A percentile compares a stretch with the other conserved stretches of the same genome.
These are phyloP conservation scores for Xylaria sp. DNA, from an alignment of 2,329 filamentous ascomycete genomes.

Conservation along the genomic window DNA sequence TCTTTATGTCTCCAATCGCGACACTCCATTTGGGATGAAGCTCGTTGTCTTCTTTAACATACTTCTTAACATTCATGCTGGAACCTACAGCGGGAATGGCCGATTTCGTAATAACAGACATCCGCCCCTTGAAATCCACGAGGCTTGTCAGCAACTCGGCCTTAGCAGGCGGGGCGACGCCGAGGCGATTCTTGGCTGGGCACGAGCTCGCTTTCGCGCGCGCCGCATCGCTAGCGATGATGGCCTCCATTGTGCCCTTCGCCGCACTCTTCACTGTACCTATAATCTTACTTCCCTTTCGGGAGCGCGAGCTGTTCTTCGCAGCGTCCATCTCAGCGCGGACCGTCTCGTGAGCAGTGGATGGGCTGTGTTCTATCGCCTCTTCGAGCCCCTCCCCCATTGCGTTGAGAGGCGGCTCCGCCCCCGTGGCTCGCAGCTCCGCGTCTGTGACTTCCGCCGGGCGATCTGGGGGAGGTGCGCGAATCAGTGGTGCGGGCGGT, in stretches of 20 bases:
- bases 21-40: slow-evolving; percentile 71
- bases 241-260: slow-evolving; percentile 74
- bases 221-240: slow-evolving; percentile 72
- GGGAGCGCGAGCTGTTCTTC: slow-evolving; percentile 48
- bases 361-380: slow-evolving; percentile 58
- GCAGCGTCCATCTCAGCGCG: slow-evolving; percentile 56
- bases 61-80: slow-evolving; percentile 60
- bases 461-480: slow-evolving; percentile 44
- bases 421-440: slow-evolving; percentile 56
- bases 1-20: slow-evolving; percentile 71
- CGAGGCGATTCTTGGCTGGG: slow-evolving; percentile 72
- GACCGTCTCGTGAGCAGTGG: slow-evolving; percentile 42
- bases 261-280: slow-evolving; percentile 71
- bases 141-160: slow-evolving; percentile 64
- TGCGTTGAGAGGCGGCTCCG: slow-evolving; percentile 60
- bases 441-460: slow-evolving; percentile 49
- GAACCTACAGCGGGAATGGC: slow-evolving; percentile 73
- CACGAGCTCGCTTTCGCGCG: slow-evolving; percentile 67
- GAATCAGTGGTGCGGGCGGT: slow-evolving; percentile 58
- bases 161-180: slow-evolving; percentile 63
- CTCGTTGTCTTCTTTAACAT: slow-evolving; percentile 55
- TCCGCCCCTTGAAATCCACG: slow-evolving; percentile 74
- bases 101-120: slow-evolving; percentile 70
- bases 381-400: slow-evolving; percentile 68
- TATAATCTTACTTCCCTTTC: slow-evolving; percentile 56